Percentiles rank a stretch among this genome's conserved stretches.
Evolutionary conservation across 345 rosid genomes (phyloP).

Genomic region (Eucalyptus erythrocorys): DNA sequence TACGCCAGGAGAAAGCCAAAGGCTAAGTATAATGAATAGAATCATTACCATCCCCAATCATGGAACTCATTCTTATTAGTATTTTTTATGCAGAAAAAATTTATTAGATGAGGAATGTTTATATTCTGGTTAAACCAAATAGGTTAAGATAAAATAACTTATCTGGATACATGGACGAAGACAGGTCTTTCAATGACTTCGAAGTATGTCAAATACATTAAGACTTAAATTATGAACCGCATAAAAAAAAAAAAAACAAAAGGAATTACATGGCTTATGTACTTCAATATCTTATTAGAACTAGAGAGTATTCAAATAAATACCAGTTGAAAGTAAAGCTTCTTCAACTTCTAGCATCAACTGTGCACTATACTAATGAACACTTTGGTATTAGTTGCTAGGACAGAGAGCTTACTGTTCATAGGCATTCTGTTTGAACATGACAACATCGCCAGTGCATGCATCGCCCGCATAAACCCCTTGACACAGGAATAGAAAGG

Average conservation of each 20-base stretch:
- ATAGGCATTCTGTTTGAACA: conserved; percentile 57
- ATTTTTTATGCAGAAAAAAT: not conserved
- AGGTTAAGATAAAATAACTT: not conserved
- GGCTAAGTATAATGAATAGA: not conserved
- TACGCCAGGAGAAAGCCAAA: not conserved
- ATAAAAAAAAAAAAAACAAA: not conserved
- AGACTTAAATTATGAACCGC: not conserved
- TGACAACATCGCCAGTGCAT: conserved; percentile 42
- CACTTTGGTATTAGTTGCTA: not conserved
- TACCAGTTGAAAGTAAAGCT: not conserved
- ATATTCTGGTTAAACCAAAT: not conserved
- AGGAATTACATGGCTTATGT: not conserved
- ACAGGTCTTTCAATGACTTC: not conserved
- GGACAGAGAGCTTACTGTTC: conserved; percentile 19
- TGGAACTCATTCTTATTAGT: not conserved
- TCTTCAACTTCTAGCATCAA: not conserved
- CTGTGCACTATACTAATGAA: not conserved
- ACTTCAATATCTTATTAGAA: not conserved
- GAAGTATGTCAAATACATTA: not conserved
- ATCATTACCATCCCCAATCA: not conserved
- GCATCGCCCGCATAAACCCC: conserved; percentile 39
- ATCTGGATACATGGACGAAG: not conserved
- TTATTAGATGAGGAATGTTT: not conserved
- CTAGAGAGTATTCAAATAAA: not conserved
- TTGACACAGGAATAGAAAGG: not conserved